Conservation (phyloP, 2,329 filamentous ascomycete genomes). For the Ophiostoma himal-ulmi region DNA sequence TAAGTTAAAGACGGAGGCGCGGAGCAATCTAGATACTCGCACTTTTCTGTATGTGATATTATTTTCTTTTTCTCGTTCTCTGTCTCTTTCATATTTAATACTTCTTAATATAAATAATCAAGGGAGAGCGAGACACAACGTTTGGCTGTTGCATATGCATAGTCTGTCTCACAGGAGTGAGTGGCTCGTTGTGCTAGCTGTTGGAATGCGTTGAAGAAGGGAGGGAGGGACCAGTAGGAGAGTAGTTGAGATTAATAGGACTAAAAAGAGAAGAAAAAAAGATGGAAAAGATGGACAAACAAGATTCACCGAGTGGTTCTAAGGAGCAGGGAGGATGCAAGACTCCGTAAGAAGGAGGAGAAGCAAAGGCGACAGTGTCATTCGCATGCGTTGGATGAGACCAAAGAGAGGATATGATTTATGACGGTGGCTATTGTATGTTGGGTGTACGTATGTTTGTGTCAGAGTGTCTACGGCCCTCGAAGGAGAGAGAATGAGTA, state of each 20-base stretch:
- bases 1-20: neutral
- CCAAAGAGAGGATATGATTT: neutral
- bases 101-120: neutral
- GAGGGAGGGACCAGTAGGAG: neutral
- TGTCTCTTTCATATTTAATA: neutral
- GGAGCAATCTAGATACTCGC: neutral
- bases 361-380: constrained; percentile 7
- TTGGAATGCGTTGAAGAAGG: constrained; percentile 10
- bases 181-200: neutral
- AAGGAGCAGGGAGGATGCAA: neutral
- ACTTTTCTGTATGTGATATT: neutral
- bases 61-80: neutral
- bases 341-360: neutral
- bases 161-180: constrained; percentile 6
- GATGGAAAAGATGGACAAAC: neutral
- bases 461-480: neutral
- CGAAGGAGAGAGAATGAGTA: neutral
- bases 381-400: constrained; percentile 9
- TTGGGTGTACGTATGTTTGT: neutral
- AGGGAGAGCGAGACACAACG: constrained; percentile 7
- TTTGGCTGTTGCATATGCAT: constrained; percentile 6
- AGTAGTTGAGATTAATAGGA: neutral
- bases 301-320: neutral
- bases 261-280: neutral
- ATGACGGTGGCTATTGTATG: neutral